These are phyloP conservation scores for Ricinus communis DNA, from an alignment of 345 rosid species.

Conservation along the genomic window DNA sequence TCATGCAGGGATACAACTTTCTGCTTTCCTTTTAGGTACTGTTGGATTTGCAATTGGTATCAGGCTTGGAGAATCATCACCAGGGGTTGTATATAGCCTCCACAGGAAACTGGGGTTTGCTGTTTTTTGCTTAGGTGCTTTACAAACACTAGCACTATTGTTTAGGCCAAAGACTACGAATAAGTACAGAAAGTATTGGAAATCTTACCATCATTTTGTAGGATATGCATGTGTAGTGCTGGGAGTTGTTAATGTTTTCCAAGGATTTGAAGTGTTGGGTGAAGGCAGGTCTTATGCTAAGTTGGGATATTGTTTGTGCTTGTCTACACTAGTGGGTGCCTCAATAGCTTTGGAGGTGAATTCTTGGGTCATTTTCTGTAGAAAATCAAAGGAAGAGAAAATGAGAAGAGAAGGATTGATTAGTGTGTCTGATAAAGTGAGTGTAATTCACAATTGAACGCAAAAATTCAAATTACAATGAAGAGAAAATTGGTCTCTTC, in stretches of 20 bases:
- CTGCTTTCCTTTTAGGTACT: conserved; percentile 58
- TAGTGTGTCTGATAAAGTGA: conserved; percentile 38
- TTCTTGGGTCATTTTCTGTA: conserved; percentile 89
- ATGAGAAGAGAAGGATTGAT: conserved; percentile 75
- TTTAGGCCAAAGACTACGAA: conserved; percentile 86
- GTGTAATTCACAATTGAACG: conserved; percentile 22
- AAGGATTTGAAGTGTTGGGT: conserved; percentile 90
- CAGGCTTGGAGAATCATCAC: conserved; percentile 63
- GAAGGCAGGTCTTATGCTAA: conserved; percentile 66
- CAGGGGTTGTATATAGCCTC: conserved; percentile 63
- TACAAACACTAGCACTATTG: conserved; percentile 79
- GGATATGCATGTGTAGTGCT: conserved; percentile 87
- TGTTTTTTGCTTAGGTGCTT: conserved; percentile 49
- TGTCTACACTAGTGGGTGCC: conserved; percentile 68
- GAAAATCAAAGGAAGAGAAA: conserved; percentile 93
- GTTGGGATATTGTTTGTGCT: conserved; percentile 69
- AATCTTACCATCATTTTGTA: conserved; percentile 93
- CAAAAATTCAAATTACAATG: background rate
- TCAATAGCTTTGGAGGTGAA: conserved; percentile 89
- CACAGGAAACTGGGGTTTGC: conserved; percentile 84
- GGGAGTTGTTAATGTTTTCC: conserved; percentile 95
- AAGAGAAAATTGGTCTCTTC: background rate
- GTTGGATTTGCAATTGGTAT: conserved; percentile 77
- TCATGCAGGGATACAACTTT: conserved; percentile 68
- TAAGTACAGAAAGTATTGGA: conserved; percentile 90